Evolutionary conservation across 768 basidiomycete species (phyloP), one percentile per base, ranked within the genome.

Genomic region (Tephrocybe sp.): DNA sequence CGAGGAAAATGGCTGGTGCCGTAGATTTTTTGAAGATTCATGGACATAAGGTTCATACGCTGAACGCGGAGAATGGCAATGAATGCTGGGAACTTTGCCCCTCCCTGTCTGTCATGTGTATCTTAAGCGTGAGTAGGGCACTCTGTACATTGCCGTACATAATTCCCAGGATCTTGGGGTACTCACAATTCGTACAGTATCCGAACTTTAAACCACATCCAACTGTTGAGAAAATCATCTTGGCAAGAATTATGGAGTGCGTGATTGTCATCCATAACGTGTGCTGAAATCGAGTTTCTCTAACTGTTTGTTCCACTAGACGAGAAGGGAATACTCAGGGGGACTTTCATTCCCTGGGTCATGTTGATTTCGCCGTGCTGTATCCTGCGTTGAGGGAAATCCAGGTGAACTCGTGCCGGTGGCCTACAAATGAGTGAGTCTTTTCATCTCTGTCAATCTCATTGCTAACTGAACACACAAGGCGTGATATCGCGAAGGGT

Each of bases 371-470:
- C 14, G 35, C 36, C n/a, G 10, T 12, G 26, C 36, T 38, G 12
- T 51, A 19, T 20, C 50, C 50, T 9, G 43, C 19, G 16, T 42
- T 51, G 6, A 10, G 20, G 20, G 50, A 51, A 31, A 45, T 51
- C 17, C 35, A 22, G 50, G 31, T 45, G 1, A 5, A 11, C 17
- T 26, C 5, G 12, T 51, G 50, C 30, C 16, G 30, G 1, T 39
- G 50, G 50, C 50, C 50, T 13, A 51, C 43, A 6, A 39, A n/a
- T 39, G 43, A 51, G 50, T 51, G 14, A 16, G 43, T 45, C 9
- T 23, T 40, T 35, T 16, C 11, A 19, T 16, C 20, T 23, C 14
- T 39, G 17, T 6, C n/a, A 22, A 8, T 11, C 6, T 8, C 11
- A 4, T 7, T 42, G 33, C 42, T 20, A 5, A 30, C 5, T 9